A percentile compares a stretch with the other conserved stretches of the same genome.
Evolutionary conservation across 148 eudicot species (phyloP).

Genomic region (Dysphania ambrosioides): DNA sequence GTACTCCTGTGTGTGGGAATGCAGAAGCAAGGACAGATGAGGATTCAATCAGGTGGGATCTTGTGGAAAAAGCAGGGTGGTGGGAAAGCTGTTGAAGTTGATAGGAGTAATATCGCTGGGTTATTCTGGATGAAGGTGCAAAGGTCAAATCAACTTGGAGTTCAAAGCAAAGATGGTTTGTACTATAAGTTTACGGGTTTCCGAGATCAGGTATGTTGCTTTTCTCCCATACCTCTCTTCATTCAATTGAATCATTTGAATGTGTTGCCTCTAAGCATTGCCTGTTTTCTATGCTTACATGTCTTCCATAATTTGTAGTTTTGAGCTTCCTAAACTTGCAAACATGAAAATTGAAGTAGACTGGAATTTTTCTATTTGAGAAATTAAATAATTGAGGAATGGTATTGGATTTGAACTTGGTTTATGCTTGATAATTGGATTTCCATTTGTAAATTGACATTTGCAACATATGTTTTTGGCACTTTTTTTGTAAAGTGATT

Average conservation of each 20-base stretch:
- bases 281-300: background rate
- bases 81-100: constrained; percentile 88
- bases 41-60: constrained; percentile 70
- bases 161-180: constrained; percentile 77
- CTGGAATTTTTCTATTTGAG: background rate
- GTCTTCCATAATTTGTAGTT: background rate
- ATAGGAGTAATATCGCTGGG: constrained; percentile 55
- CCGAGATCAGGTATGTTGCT: constrained; percentile 61
- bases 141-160: constrained; percentile 80
- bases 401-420: background rate
- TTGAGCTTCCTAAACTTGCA: background rate
- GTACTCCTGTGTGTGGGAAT: constrained; percentile 15
- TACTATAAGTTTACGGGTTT: constrained; percentile 88
- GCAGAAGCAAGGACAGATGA: constrained; percentile 86
- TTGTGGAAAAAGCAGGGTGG: constrained; percentile 96
- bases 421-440: background rate
- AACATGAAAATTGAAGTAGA: background rate
- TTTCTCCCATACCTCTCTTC: background rate
- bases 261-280: background rate
- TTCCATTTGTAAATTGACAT: background rate
- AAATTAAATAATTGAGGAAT: background rate
- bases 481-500: background rate
- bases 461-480: background rate
- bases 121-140: constrained; percentile 96
- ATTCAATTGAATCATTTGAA: background rate